Conservation (phyloP, 805 yeast genomes). For the Candida hungchunana region DNA sequence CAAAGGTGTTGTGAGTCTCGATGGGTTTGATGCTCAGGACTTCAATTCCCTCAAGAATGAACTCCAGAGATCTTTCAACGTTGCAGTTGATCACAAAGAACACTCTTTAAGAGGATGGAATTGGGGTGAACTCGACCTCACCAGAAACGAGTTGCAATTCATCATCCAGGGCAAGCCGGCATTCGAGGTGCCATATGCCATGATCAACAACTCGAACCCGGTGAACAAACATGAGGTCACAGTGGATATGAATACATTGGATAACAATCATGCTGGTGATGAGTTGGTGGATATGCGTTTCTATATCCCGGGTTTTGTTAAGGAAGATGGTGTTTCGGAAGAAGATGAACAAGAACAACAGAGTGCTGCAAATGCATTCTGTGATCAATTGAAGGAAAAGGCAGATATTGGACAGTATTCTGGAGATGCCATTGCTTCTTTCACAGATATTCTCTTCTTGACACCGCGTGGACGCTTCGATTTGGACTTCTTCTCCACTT, state of each 20-base stretch:
- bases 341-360: constrained; percentile 40
- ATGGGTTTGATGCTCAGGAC: constrained; percentile 88
- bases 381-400: constrained; percentile 85
- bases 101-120: constrained; percentile 98
- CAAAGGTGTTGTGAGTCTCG: constrained; percentile 79
- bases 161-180: constrained; percentile 83
- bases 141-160: constrained; percentile 85
- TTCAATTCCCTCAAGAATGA: constrained; percentile 78
- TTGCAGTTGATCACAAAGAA: constrained; percentile 76
- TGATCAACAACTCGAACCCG: constrained; percentile 78
- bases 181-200: constrained; percentile 83
- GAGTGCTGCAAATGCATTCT: constrained; percentile 78
- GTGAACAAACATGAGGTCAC: constrained; percentile 94
- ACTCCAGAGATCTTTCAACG: constrained; percentile 68
- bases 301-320: constrained; percentile 83
- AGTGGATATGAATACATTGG: constrained; percentile 68
- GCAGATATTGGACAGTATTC: constrained; percentile 94
- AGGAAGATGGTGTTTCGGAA: constrained; percentile 26
- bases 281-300: constrained; percentile 93
- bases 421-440: constrained; percentile 92
- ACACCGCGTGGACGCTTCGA: constrained; percentile 99
- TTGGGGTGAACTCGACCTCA: constrained; percentile 95
- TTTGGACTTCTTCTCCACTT: constrained; percentile 84
- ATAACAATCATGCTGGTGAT: constrained; percentile 75
- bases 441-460: constrained; percentile 83